Conservation (phyloP, 805 yeast genomes). For the Suhomyces canberraensis region DNA sequence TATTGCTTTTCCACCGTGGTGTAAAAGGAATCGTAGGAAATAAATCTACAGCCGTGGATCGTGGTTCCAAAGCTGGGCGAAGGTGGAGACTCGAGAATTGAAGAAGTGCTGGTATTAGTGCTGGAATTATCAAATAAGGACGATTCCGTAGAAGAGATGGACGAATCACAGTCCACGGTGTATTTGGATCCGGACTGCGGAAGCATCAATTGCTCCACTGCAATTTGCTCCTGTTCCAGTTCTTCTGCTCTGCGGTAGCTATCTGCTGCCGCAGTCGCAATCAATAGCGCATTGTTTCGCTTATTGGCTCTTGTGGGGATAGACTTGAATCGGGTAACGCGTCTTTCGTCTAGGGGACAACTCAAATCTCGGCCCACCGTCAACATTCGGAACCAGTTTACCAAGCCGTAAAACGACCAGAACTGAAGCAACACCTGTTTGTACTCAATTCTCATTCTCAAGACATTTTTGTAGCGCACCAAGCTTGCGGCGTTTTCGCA, state of each 20-base stretch:
- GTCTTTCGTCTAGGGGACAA: constrained; percentile 25
- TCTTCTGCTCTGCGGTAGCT: constrained; percentile 1
- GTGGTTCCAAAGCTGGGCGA: constrained; percentile 1
- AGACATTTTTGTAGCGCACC: constrained; percentile 30
- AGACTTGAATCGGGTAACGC: constrained; percentile 21
- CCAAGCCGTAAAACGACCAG: constrained; percentile 40
- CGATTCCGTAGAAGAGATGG: not conserved
- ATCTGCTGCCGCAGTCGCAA: constrained; percentile 20
- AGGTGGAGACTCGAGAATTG: not conserved
- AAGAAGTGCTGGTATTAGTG: not conserved
- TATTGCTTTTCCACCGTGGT: constrained; percentile 31
- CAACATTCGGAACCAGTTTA: constrained; percentile 36
- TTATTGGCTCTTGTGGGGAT: constrained; percentile 20
- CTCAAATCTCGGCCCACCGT: constrained; percentile 35
- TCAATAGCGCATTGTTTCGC: constrained; percentile 22
- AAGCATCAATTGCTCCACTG: not conserved
- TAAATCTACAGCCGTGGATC: constrained; percentile 10
- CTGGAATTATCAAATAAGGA: not conserved
- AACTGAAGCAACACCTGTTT: constrained; percentile 37
- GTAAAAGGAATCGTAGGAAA: constrained; percentile 15
- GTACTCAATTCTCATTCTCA: constrained; percentile 38
- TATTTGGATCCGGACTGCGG: not conserved
- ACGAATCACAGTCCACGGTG: not conserved
- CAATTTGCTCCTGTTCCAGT: not conserved
- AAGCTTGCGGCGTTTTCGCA: constrained; percentile 11